These are phyloP conservation scores for Fusarium tjaetaba DNA, from an alignment of 2,329 filamentous ascomycete species.

Conservation along the genomic window DNA sequence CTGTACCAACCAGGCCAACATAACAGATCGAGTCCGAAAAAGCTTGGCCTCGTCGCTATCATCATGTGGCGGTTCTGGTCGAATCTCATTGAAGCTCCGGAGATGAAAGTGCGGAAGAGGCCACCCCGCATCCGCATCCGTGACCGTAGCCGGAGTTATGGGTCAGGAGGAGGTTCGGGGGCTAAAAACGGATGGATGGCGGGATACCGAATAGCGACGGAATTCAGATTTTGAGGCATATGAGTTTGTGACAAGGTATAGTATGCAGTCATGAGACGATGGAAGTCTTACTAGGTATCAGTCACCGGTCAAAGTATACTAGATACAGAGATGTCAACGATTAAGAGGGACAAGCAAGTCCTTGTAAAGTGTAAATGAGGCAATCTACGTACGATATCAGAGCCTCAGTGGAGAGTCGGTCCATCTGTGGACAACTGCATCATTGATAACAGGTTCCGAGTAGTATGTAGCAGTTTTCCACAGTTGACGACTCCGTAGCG, in stretches of 20 bases:
- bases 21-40: not conserved
- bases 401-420: conserved; percentile 20
- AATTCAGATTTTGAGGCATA: conserved; percentile 8
- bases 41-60: not conserved
- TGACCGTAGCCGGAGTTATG: conserved; percentile 1
- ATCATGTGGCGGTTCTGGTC: not conserved
- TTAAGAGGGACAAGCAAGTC: not conserved
- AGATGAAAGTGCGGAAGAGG: conserved; percentile 36
- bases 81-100: conserved; percentile 13
- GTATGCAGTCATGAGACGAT: conserved; percentile 8
- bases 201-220: conserved; percentile 43
- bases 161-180: conserved; percentile 24
- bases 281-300: not conserved
- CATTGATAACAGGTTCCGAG: not conserved
- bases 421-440: conserved; percentile 26
- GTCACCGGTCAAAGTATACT: not conserved
- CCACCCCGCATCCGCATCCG: conserved; percentile 26
- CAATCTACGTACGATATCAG: conserved; percentile 15
- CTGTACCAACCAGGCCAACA: not conserved
- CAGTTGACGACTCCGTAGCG: not conserved
- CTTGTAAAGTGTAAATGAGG: conserved; percentile 9
- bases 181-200: conserved; percentile 22
- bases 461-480: not conserved
- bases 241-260: not conserved
- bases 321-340: not conserved